Conservation (phyloP, 2,329 filamentous ascomycete species). For the Diaporthe nobilis region DNA sequence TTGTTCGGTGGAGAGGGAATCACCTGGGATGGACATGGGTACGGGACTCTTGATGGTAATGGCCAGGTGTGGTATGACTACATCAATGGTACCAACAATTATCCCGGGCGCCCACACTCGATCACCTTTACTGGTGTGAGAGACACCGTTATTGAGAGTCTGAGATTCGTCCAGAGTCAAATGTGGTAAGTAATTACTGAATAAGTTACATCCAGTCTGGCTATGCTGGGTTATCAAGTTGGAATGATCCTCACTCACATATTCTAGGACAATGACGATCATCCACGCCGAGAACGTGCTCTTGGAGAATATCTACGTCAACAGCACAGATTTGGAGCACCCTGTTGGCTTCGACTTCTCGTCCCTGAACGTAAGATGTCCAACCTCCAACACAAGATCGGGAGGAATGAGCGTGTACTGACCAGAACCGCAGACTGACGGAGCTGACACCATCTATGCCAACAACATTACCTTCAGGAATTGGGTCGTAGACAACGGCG, state of each 20-base stretch:
- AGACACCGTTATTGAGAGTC: conserved; percentile 34
- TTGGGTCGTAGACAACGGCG: conserved; percentile 41
- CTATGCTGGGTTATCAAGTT: no score
- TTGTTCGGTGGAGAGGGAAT: conserved; percentile 58
- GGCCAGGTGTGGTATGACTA: conserved; percentile 50
- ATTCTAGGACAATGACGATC: conserved; percentile 41
- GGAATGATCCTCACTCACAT: neutral
- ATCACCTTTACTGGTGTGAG: conserved; percentile 45
- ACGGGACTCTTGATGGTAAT: conserved; percentile 52
- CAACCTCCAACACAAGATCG: no score
- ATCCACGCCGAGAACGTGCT: conserved; percentile 40
- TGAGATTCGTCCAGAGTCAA: conserved; percentile 40
- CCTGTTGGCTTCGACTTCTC: conserved; percentile 41
- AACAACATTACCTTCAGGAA: conserved; percentile 41
- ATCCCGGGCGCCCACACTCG: conserved; percentile 49
- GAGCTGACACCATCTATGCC: conserved; percentile 39
- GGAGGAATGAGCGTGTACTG: neutral
- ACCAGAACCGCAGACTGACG: conserved; percentile 35
- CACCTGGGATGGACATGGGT: conserved; percentile 56
- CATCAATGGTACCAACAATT: conserved; percentile 48
- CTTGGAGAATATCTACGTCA: conserved; percentile 40
- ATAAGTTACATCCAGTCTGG: no score
- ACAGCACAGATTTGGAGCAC: conserved; percentile 39
- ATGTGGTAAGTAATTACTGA: conserved; percentile 37
- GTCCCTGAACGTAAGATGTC: conserved; percentile 36